phyloP scores from a whole-genome alignment of 2,329 filamentous ascomycete genomes.

The Raffaelea arxii region DNA sequence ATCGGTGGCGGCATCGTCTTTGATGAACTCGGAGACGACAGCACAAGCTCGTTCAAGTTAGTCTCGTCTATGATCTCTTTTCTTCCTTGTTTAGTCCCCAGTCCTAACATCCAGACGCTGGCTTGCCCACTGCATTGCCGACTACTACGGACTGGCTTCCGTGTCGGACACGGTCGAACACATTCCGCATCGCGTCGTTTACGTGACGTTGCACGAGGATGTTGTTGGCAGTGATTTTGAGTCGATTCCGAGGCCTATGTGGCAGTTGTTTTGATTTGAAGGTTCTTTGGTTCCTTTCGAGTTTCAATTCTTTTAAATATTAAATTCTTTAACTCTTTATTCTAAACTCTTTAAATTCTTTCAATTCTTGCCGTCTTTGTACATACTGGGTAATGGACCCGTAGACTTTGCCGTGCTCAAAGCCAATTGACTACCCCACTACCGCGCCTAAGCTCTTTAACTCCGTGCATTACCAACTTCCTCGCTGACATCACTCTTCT shows the following conservation, averaged over 20 bases:
- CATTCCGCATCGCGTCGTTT: slow-evolving; percentile 68
- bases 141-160: slow-evolving; percentile 83
- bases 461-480: neutral
- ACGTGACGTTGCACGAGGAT: slow-evolving; percentile 46
- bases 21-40: slow-evolving; percentile 67
- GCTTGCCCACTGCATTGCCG: slow-evolving; percentile 84
- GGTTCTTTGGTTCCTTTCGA: neutral
- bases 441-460: no score
- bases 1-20: slow-evolving; percentile 61
- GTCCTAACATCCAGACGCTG: slow-evolving; percentile 54
- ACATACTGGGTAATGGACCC: no score
- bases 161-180: slow-evolving; percentile 66
- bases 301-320: no score
- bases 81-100: slow-evolving; percentile 1
- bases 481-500: neutral
- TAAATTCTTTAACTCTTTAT: no score
- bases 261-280: slow-evolving; percentile 39
- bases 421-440: no score
- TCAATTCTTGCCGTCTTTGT: no score
- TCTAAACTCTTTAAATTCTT: no score
- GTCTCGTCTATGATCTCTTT: slow-evolving; percentile 22
- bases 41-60: slow-evolving; percentile 72
- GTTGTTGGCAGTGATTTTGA: slow-evolving; percentile 31
- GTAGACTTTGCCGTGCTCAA: no score
- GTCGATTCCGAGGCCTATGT: slow-evolving; percentile 49